These are phyloP conservation scores for Pecoramyces ruminantium DNA, from an alignment of 192 early-diverging fungal genomes.

Conservation along the genomic window DNA sequence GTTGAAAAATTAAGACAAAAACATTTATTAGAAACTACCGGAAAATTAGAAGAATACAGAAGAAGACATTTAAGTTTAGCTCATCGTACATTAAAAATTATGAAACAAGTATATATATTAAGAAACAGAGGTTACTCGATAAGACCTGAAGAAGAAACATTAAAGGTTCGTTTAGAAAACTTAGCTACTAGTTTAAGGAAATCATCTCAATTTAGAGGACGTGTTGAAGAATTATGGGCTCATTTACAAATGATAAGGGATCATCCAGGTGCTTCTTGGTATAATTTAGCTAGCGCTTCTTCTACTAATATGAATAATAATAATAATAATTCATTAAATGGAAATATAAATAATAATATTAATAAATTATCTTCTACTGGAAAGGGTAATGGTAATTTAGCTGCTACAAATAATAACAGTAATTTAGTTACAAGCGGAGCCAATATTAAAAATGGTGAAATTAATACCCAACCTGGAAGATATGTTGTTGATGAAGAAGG, in stretches of 20 bases:
- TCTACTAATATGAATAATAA: neutral
- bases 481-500: neutral
- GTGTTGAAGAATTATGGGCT: slow-evolving; percentile 69
- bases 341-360: neutral
- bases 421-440: neutral
- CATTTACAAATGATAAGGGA: slow-evolving; percentile 56
- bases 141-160: slow-evolving; percentile 62
- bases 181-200: slow-evolving; percentile 55
- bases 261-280: neutral
- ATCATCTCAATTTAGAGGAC: slow-evolving; percentile 63
- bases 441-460: neutral
- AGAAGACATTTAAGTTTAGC: slow-evolving; percentile 59
- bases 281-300: neutral
- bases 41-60: slow-evolving; percentile 60
- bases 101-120: slow-evolving; percentile 72
- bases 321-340: neutral
- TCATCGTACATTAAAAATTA: slow-evolving; percentile 58
- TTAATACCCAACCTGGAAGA: neutral
- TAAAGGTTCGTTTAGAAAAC: slow-evolving; percentile 54
- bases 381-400: neutral
- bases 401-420: neutral
- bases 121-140: slow-evolving; percentile 67
- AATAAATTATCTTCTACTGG: neutral
- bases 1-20: slow-evolving; percentile 37
- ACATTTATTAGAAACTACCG: slow-evolving; percentile 52